These are phyloP conservation scores for Tulasnella sp. DNA, from an alignment of 768 basidiomycete genomes.

Conservation along the genomic window DNA sequence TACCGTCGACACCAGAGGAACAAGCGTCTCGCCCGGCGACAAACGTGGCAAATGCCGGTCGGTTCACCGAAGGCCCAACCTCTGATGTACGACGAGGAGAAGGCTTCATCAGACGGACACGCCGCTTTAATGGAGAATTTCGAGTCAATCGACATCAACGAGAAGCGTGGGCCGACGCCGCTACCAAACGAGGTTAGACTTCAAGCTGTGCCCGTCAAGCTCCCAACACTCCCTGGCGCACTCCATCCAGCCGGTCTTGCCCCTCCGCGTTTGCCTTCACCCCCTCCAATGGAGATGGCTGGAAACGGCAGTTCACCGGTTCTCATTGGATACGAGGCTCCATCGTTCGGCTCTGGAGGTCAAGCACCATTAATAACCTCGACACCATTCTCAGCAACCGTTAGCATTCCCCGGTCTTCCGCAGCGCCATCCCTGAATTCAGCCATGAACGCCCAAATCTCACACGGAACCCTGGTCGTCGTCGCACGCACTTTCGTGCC, in stretches of 20 bases:
- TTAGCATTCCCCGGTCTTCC: constrained; percentile 5
- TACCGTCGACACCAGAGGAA: constrained; percentile 13
- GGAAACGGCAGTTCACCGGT: not conserved
- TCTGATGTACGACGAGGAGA: not conserved
- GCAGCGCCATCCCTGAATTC: constrained; percentile 14
- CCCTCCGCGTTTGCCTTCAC: constrained; percentile 28
- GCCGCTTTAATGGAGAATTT: constrained; percentile 18
- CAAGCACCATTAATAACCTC: constrained; percentile 15
- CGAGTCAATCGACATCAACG: constrained; percentile 33
- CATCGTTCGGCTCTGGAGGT: constrained; percentile 18
- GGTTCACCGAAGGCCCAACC: constrained; percentile 18
- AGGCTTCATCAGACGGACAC: not conserved
- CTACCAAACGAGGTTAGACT: constrained; percentile 18
- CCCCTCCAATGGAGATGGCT: constrained; percentile 12
- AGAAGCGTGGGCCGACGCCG: constrained; percentile 29
- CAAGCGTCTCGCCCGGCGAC: constrained; percentile 16
- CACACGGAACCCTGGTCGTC: constrained; percentile 20
- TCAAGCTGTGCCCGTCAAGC: constrained; percentile 14
- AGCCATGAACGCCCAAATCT: constrained; percentile 8
- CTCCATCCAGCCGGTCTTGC: constrained; percentile 27
- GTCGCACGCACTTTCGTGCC: constrained; percentile 34
- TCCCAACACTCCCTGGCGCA: constrained; percentile 19
- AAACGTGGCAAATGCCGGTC: constrained; percentile 28
- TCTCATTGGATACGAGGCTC: constrained; percentile 6
- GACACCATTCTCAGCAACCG: constrained; percentile 24